Conservation (phyloP, 163 green algal genomes). For the Prototheca stagnorum region DNA sequence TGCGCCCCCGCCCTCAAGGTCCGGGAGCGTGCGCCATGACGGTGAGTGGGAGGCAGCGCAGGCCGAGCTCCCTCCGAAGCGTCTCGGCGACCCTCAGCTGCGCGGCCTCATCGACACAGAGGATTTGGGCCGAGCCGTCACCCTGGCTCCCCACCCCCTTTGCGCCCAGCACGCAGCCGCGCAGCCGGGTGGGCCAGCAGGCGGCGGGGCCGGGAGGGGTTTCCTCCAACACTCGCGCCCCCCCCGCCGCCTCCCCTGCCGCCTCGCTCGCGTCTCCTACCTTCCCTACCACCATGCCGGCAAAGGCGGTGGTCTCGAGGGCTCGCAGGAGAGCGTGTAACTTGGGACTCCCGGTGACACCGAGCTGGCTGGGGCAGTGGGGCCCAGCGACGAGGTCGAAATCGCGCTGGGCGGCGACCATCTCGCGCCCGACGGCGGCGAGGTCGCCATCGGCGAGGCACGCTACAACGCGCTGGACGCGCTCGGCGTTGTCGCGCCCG, state of each 20-base stretch:
- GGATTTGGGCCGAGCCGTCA: constrained; percentile 55
- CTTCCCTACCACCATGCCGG: too few relatives aligned
- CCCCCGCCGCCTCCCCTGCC: too few relatives aligned
- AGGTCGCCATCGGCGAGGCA: constrained; percentile 11
- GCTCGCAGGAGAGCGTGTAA: too few relatives aligned
- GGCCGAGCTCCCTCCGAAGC: constrained; percentile 12
- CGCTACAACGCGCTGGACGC: constrained; percentile 14
- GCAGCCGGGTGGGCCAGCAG: constrained; percentile 20
- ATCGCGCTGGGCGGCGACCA: constrained; percentile 30
- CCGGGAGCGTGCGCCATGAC: too few relatives aligned
- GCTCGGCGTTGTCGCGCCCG: constrained; percentile 27
- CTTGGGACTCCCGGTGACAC: constrained; percentile 18
- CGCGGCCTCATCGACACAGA: constrained; percentile 28
- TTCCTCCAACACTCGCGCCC: too few relatives aligned
- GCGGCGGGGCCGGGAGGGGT: too few relatives aligned
- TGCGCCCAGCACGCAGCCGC: constrained; percentile 32
- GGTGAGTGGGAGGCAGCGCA: constrained; percentile 24
- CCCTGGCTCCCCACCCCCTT: constrained; percentile 59
- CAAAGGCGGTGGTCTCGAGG: too few relatives aligned
- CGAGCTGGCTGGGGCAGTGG: constrained; percentile 43
- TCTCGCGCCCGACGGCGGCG: constrained; percentile 13
- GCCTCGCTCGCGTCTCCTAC: too few relatives aligned
- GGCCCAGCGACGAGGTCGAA: constrained; percentile 38
- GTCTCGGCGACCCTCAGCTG: constrained; percentile 29
- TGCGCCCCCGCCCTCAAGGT: too few relatives aligned